phyloP scores from a whole-genome alignment of 441 rosid genomes.

The California macrophylla region DNA sequence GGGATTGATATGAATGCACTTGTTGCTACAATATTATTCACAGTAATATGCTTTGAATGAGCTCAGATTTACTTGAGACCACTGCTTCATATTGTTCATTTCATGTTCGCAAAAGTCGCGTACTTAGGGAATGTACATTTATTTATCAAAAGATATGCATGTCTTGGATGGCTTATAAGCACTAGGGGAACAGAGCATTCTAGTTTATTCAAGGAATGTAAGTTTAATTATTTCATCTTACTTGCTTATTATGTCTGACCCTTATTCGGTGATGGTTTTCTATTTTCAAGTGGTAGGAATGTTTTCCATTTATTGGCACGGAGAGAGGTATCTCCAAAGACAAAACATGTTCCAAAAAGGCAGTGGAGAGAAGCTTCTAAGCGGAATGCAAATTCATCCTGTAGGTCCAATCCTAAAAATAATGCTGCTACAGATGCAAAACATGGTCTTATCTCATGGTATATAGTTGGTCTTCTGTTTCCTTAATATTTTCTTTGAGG shows the following conservation, averaged over 20 bases:
- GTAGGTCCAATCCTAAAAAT: constrained; percentile 19
- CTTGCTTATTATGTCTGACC: neutral
- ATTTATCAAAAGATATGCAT: neutral
- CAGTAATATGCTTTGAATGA: neutral
- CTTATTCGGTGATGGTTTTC: neutral
- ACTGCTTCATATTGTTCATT: neutral
- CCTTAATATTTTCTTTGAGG: neutral
- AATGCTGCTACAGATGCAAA: constrained; percentile 38
- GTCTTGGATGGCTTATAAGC: neutral
- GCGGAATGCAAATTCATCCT: constrained; percentile 23
- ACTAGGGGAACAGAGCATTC: neutral
- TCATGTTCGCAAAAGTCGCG: neutral
- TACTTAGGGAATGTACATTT: neutral
- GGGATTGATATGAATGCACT: neutral
- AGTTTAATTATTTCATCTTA: neutral
- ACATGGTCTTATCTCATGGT: constrained; percentile 59
- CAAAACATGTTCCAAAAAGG: constrained; percentile 39
- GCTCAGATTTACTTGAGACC: neutral
- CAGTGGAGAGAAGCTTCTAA: constrained; percentile 40
- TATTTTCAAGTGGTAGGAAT: constrained; percentile 33
- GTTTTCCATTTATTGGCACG: constrained; percentile 41
- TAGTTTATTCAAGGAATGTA: neutral
- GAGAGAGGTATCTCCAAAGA: constrained; percentile 54
- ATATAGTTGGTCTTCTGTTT: constrained; percentile 1
- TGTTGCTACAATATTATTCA: neutral